These are phyloP conservation scores for Glomus cerebriforme DNA, from an alignment of 192 early-diverging fungal genomes.

Conservation along the genomic window DNA sequence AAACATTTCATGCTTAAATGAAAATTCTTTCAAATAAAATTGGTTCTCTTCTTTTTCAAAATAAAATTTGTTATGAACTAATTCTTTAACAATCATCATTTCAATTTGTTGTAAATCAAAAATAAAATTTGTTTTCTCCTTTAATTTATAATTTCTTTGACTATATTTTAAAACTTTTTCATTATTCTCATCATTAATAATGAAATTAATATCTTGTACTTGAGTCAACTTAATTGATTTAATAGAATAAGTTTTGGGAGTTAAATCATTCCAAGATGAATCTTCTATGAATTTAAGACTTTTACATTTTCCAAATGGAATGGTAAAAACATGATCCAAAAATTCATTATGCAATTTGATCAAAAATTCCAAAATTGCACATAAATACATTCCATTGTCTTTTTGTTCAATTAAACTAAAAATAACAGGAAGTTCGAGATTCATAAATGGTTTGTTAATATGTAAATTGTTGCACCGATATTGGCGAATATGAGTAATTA, in stretches of 20 bases:
- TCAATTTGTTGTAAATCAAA: conserved; percentile 33
- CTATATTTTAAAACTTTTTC: conserved; percentile 8
- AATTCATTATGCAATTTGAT: neutral
- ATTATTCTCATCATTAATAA: conserved; percentile 20
- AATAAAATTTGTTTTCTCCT: neutral
- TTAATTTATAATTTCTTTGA: conserved; percentile 1
- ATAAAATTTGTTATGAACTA: conserved; percentile 17
- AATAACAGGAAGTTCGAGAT: neutral
- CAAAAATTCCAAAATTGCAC: neutral
- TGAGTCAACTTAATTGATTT: neutral
- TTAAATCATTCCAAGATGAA: no score
- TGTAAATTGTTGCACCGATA: no score
- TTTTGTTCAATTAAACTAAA: neutral
- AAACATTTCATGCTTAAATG: conserved; percentile 29
- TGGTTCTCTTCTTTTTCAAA: neutral
- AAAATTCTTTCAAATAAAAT: conserved; percentile 7
- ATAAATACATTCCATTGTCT: neutral
- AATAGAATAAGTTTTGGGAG: neutral
- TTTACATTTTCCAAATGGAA: neutral
- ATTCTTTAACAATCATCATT: neutral
- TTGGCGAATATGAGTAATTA: neutral
- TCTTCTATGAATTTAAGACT: no score
- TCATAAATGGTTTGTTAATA: neutral
- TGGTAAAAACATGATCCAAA: neutral
- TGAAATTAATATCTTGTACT: neutral